Evolutionary conservation across 306 rosid species (phyloP), one percentile per base, ranked within the genome.

Genomic region (Prosopis cineraria): DNA sequence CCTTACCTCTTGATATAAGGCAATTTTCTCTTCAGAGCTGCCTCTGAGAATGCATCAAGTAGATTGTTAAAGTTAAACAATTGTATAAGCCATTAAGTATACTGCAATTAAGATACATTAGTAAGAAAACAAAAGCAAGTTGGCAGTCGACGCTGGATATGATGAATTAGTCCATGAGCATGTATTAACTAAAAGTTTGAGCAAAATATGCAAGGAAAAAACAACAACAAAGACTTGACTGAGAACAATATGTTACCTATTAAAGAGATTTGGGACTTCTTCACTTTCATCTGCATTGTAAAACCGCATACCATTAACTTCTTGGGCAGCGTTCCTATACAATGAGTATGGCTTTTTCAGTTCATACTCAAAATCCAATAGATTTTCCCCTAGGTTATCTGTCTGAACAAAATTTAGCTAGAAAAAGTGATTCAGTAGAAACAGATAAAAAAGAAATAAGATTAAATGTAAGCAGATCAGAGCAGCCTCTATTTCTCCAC

Each of bases 371-470:
- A n/a, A n/a, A n/a, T n/a, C n/a, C n/a, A n/a, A n/a, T n/a, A n/a
- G n/a, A n/a, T n/a, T n/a, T n/a, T n/a, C 98, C 86, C 88, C 93
- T 50, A 93, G 92, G 82, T 93, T 91, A 77, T 91, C 98, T 93
- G 90, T 75, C 83, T 69, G 39, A 31, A 76, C 76, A 80, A 56
- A 75, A 14, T 55, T 64, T 47, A 63, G 40, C 75, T 44, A 62
- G 41, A 70, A 50, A 75, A 74, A 53, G 68, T 40, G 34, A 69
- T 69, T 34, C 69, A 67, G 55, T 25, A 48, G 56, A 31, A 33
- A 80, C 27, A 40, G 14, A 80, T 30, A 67, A 33, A 2, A 33
- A n/a, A n/a, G n/a, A n/a, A n/a, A n/a, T n/a, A n/a, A n/a, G n/a
- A n/a, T n/a, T n/a, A n/a, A n/a, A n/a, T n/a, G n/a, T n/a, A n/a